Evolutionary conservation across 2,329 filamentous ascomycete genomes (phyloP), one percentile per base, ranked within the genome.

Genomic region (Fusarium nygamai): DNA sequence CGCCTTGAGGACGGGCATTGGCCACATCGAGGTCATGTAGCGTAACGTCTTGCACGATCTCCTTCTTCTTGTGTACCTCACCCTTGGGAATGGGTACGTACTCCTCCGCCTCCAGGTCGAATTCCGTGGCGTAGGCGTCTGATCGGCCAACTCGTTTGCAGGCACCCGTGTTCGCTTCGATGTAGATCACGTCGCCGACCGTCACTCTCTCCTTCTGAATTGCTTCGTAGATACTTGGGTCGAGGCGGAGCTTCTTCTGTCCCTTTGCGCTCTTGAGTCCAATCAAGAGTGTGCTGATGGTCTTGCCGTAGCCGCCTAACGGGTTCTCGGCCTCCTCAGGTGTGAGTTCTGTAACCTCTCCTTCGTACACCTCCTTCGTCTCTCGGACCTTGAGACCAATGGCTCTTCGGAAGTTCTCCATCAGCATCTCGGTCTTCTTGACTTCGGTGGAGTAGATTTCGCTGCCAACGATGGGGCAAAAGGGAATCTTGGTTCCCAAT

Each of bases 61-160:
- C 96, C 88, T 99, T 99, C 91, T 98, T 98, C 90, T 99, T 99
- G 88, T 98, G 96, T 61, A 99, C 96, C 80, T 99, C 96, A 67
- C 96, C 96, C 87, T 99, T 99, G 66, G 96, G 96, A 73, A 99
- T 97, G 11, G 96, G 96, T 75, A 99, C 96, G 83, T 99, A 99
- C 85, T 99, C 96, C 85, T 99, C 96, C 5, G 96, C 96, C 86
- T 99, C 96, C 57, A 99, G 91, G 82, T 99, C 96, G 82, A 99
- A 99, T 83, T 99, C 96, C 59, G 96, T 99, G 34, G 95, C 96
- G 83, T 98, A 98, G 34, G 96, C 96, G 82, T 99, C 96, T 51
- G 94, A 98, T 80, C 96, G 90, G 59, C 96, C 96, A 17, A 99
- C 96, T 78, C 96, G 91, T 88, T 99, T 99, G 86, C 97, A 98